These are phyloP conservation scores for Xylaria cubensis DNA, from an alignment of 495 filamentous ascomycete species.

Conservation along the genomic window DNA sequence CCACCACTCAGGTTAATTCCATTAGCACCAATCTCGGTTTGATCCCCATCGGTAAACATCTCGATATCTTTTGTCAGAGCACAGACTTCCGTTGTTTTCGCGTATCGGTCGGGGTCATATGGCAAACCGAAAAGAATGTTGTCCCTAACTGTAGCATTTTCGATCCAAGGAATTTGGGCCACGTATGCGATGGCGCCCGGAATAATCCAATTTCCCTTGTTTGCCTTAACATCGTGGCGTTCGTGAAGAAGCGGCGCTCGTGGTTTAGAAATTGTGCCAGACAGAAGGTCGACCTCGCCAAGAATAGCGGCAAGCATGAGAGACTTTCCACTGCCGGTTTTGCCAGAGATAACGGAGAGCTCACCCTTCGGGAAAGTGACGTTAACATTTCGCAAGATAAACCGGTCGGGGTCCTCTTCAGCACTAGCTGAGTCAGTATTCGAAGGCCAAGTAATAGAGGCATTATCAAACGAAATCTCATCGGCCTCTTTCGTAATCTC, in stretches of 20 bases:
- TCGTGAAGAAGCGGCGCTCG: slow-evolving; percentile 50
- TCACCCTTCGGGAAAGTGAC: slow-evolving; percentile 69
- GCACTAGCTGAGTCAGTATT: slow-evolving; percentile 48
- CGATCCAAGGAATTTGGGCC: slow-evolving; percentile 85
- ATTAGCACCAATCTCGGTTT: slow-evolving; percentile 81
- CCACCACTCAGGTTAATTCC: slow-evolving; percentile 86
- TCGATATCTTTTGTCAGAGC: slow-evolving; percentile 76
- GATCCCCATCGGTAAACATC: slow-evolving; percentile 74
- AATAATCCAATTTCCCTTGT: slow-evolving; percentile 72
- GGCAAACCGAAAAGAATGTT: slow-evolving; percentile 81
- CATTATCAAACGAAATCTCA: slow-evolving; percentile 69
- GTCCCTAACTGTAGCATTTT: slow-evolving; percentile 77
- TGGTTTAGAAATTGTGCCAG: slow-evolving; percentile 60
- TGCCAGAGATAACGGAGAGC: slow-evolving; percentile 74
- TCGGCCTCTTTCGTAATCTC: slow-evolving; percentile 61
- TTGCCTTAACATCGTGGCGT: slow-evolving; percentile 63
- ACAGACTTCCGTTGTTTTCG: slow-evolving; percentile 69
- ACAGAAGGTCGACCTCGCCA: slow-evolving; percentile 66
- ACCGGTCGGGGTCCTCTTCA: slow-evolving; percentile 60
- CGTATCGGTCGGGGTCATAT: slow-evolving; percentile 67
- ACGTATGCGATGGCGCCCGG: slow-evolving; percentile 75
- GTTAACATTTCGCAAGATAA: slow-evolving; percentile 67
- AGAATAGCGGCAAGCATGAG: slow-evolving; percentile 69
- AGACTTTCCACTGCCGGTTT: slow-evolving; percentile 73
- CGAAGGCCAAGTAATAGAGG: slow-evolving; percentile 78